Conservation (phyloP, 2,329 filamentous ascomycete genomes). For the Pseudonectria buxi region DNA sequence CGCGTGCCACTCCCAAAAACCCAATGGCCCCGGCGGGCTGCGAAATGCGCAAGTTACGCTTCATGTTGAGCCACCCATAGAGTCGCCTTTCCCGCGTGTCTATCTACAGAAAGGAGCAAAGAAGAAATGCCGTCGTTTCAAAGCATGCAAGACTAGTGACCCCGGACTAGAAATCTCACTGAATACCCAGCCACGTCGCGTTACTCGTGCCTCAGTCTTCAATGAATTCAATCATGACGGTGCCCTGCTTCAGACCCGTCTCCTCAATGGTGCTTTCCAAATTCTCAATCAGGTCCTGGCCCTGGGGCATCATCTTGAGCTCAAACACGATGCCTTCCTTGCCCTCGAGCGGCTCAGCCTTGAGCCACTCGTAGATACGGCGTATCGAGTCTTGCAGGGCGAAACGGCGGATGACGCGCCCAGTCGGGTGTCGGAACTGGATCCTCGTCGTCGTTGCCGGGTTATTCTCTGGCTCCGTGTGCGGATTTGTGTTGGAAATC, state of each 20-base stretch:
- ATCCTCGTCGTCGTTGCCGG: slow-evolving; percentile 75
- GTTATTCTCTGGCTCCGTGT: slow-evolving; percentile 68
- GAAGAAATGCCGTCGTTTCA: no score
- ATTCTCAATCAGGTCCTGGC: slow-evolving; percentile 72
- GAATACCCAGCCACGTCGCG: no score
- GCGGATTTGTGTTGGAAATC: slow-evolving; percentile 67
- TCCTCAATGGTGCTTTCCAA: slow-evolving; percentile 71
- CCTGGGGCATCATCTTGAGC: slow-evolving; percentile 69
- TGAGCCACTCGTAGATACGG: slow-evolving; percentile 93
- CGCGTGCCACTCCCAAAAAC: no score
- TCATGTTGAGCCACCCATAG: no score
- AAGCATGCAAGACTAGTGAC: no score
- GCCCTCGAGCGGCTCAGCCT: slow-evolving; percentile 75
- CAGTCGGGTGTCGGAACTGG: slow-evolving; percentile 81
- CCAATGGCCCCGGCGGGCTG: no score
- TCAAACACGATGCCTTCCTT: slow-evolving; percentile 77
- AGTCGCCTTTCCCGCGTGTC: no score
- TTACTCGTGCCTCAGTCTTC: slow-evolving; percentile 50
- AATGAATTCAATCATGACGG: slow-evolving; percentile 89
- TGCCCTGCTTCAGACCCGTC: slow-evolving; percentile 83
- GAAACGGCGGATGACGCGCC: slow-evolving; percentile 85
- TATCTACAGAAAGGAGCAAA: no score
- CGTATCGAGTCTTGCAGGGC: slow-evolving; percentile 66
- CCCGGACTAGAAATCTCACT: no score
- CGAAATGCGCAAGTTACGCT: no score